Evolutionary conservation across 257 asterid species (phyloP), one percentile per base, ranked within the genome.

Genomic region (Fraxinus americana): DNA sequence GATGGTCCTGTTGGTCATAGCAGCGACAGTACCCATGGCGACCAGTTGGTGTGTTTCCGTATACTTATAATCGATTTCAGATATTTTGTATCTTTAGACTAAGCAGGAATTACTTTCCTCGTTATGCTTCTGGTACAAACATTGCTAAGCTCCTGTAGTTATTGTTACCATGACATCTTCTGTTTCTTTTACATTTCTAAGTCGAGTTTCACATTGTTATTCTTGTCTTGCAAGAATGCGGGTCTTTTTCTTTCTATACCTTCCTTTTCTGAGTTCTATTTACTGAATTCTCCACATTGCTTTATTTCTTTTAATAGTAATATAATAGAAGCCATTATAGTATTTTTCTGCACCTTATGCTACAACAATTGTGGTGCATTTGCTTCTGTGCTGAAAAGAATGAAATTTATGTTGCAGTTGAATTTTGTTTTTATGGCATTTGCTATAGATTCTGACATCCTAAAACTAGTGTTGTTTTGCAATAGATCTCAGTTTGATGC

Each of bases 11-110:
- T 34, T 17, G 89, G 82, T 79, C 82, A 79, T 75, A 77, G 72
- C 74, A 84, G 79, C 63, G 89, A 82, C 54, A 85, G 76, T 82
- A 74, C 80, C 80, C 74, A 85, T 27, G 77, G 72, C 65, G 88
- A 79, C 74, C 89, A 84, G 80, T 80, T 27, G 90, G 99, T 95
- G 84, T 73, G 82, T 75, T 70, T 73, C 75, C 75, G 43, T 80
- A 32, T 69, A 41, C 71, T 75, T 75, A 25, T 34, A 34, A 35
- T 52, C 50, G 43, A 68, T 34, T 27, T 25, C 12, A 5, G 13
- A 23, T 23, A 12, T 10, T 27, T 25, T 63, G 69, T 12, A 12
- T 63, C n/a, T 19, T 63, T 27, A 2, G 69, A 27, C 7, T 27
- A 27, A 27, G 30, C 30, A 63, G 35, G 69, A 63, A 10, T 63